Conservation (phyloP, 176 grass and related monocot genomes). For the Pontederia paniculata region DNA sequence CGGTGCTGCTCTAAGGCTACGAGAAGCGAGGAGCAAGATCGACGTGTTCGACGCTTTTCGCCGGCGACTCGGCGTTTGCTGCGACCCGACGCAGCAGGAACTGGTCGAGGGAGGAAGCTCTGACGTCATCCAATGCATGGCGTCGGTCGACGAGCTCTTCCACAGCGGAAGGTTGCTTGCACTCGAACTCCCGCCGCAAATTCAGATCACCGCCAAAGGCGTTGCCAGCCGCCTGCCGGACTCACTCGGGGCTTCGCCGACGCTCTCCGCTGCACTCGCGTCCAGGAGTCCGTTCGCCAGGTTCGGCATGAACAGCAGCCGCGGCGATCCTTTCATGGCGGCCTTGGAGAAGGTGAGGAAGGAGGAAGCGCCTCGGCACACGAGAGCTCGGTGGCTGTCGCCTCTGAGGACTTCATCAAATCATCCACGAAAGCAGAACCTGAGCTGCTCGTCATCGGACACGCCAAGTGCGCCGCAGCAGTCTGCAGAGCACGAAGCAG, state of each 20-base stretch:
- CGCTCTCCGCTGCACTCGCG: not conserved
- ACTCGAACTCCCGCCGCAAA: constrained; percentile 22
- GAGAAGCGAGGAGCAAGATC: too few relatives aligned
- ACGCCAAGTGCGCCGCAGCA: too few relatives aligned
- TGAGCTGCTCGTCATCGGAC: too few relatives aligned
- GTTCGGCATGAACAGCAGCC: constrained; percentile 7
- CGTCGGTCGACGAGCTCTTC: constrained; percentile 25
- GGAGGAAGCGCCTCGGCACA: constrained; percentile 6
- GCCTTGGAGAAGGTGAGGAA: constrained; percentile 27
- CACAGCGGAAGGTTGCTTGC: constrained; percentile 19
- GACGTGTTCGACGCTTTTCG: too few relatives aligned
- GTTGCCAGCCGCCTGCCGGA: not conserved
- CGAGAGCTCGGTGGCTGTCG: too few relatives aligned
- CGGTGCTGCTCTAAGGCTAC: too few relatives aligned
- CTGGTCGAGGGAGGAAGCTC: not conserved
- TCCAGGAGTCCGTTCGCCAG: constrained; percentile 10
- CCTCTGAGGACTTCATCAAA: too few relatives aligned
- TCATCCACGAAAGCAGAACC: too few relatives aligned
- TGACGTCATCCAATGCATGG: not conserved
- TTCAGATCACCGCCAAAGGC: constrained; percentile 6
- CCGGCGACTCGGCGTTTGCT: too few relatives aligned
- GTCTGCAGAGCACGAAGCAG: too few relatives aligned
- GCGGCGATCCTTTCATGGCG: constrained; percentile 26
- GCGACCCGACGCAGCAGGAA: not conserved
- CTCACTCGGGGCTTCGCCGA: constrained; percentile 14